Base-by-base conservation (phyloP, 1,284 basidiomycete species). In the Boletus smithii region DNA sequence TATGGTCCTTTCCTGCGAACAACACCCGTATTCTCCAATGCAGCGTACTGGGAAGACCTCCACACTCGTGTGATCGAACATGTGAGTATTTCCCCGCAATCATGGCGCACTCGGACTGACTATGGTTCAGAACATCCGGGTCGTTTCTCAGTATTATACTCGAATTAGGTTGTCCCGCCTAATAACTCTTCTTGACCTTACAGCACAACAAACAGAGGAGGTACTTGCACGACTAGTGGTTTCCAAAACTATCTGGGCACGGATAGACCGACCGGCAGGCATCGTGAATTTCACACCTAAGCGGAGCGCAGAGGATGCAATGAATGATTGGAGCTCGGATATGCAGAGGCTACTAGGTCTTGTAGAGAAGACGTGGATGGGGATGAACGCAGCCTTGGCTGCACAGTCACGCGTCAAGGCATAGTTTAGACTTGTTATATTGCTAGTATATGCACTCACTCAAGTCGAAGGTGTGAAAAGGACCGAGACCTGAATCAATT, bases 61-160 rank as follows among this genome's bases (percentile, higher is more conserved):
- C 97, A 99, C 67, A 92, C 87, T 44, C 84, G 97, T 14, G 91
- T 99, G 26, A 91, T 98, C 50, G 97, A 99, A 71, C 97, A 99
- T 71, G 93, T 95, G 69, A 48, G 89, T 79, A 18, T 32, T 41
- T 41, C 8, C 14, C 14, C 8, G 9, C 16, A 20, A 32, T 29
- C 17, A 9, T 6, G 10, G 29, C 9, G 17, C 9, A 17, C 17
- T 22, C 7, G 3, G n/a, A 33, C 29, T 64, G 41, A 62, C 36
- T 5, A 11, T 33, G 14, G 34, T 30, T 6, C 60, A 97, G 93
- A 99, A 99, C 67, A 88, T 99, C 60, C 94, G 97, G 42, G 92
- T 97, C 32, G 83, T 99, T 38, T 83, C 93, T 2, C 75, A 87
- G 59, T 99, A 99, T 74, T 99, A 99, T 71, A 95, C 90, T 8